Evolutionary conservation across 2,329 filamentous ascomycete genomes (phyloP), one percentile per base, ranked within the genome.

Genomic region (Aureobasidium zeae): DNA sequence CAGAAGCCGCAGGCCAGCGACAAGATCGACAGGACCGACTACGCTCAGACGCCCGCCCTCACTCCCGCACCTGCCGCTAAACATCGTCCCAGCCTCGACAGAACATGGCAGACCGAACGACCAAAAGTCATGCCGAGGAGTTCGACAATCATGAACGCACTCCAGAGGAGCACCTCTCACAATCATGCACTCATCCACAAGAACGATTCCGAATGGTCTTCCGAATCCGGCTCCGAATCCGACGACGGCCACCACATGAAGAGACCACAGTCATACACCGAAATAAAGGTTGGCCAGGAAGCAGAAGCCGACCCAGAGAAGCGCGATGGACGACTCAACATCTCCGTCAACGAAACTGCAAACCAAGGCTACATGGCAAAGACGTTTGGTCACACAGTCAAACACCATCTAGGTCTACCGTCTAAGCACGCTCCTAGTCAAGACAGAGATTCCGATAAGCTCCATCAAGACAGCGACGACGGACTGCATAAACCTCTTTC

Each of bases 361-460:
- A 77, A 81, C 51, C 79, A 68, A 1, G 83, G 83, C 9, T 86
- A 85, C 52, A 67, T 87, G 19, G 81, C 81, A 31, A 86, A 86
- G 55, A 80, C 81, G 3, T 65, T 88, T 0, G 82, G 81, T 3
- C 71, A 74, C 2, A 76, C 76, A 3, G 69, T 83, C 32, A 68
- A 72, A 44, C 75, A 75, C 51, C 71, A 79, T 28, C 60, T 77
- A 9, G 54, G 55, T 16, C 47, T 61, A 7, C 57, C 56, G 5
- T 56, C 61, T n/a, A 55, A 52, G 6, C 57, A 59, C 1, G 54
- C 59, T 15, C 45, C 36, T 22, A 11, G 22, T 13, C 42, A 41
- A n/a, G 15, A 32, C 8, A 16, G 16, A 9, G 28, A 17, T 19
- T 26, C 31, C 16, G 20, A 26, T 11, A 15, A 17, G 17, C 16